Evolutionary conservation across 352 stramenopile species (phyloP), one percentile per base, ranked within the genome.

Genomic region (Globisporangium spinosum): DNA sequence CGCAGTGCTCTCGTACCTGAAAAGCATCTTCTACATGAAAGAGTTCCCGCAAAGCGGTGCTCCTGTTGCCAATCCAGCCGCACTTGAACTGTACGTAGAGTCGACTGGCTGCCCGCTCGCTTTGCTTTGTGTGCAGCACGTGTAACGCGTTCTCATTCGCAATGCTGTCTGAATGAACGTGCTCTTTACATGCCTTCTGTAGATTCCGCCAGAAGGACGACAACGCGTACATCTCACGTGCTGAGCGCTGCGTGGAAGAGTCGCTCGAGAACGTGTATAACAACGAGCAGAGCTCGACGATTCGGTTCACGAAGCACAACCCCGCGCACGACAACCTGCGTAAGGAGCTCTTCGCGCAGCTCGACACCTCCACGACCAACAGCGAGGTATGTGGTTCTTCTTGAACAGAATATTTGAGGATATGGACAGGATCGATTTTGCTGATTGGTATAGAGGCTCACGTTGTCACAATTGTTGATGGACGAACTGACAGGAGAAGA

Each of bases 21-120:
- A 99, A 78, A 97, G 97, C 66, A 98, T 98, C 67, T 99, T 99
- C 83, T 99, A 98, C 82, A 93, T 97, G 76, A 98, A 98, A 73
- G 91, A 97, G 62, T 98, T 98, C 64, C 72, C 81, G 20, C 66
- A 77, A 43, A 58, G 72, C 35, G 58, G 65, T 8, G 70, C 74
- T 35, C 43, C 58, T 1, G 80, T 90, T 20, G 93, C 94, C 12
- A 98, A 99, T 69, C 67, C 77, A 4, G 80, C 85, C 3, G 95
- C 96, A 1, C 81, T 97, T 34, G 77, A 91, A 35, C 82, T 98
- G 77, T 97, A 83, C 58, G 83, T 80, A 20, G 29, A 10, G 35
- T 17, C 8, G 45, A 13, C 7, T 43, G 35, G 35, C 35, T 43
- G 23, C 5, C 22, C 20, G 15, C 27, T 55, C 6, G 9, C 22